phyloP scores from a whole-genome alignment of 2,329 filamentous ascomycete genomes.

The Paraphaeosphaeria sporulosa region DNA sequence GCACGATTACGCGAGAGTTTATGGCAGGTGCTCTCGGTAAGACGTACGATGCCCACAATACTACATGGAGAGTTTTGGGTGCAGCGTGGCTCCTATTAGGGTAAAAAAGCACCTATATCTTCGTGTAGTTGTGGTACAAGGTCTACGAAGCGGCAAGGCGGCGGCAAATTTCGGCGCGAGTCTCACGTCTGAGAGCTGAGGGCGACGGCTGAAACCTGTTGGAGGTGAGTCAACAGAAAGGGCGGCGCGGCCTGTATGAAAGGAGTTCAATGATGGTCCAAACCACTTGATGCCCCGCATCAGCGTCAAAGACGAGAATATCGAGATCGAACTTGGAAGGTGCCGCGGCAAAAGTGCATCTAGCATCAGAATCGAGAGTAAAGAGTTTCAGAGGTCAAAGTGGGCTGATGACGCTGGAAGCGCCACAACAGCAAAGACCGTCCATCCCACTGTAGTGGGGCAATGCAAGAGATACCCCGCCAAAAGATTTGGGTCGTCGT shows the following conservation, averaged over 20 bases:
- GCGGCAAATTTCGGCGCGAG: slow-evolving; percentile 3
- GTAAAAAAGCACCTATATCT: no score
- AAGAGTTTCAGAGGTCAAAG: not conserved
- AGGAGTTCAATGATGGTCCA: not conserved
- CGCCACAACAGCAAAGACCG: slow-evolving; percentile 12
- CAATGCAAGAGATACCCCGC: slow-evolving; percentile 7
- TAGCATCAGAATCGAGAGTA: not conserved
- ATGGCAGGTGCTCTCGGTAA: not conserved
- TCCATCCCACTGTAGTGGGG: slow-evolving; percentile 11
- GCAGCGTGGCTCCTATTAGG: no score
- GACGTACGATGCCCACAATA: no score
- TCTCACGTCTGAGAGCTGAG: no score
- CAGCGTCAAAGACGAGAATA: not conserved
- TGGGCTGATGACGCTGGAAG: slow-evolving; percentile 5
- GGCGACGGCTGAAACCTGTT: not conserved
- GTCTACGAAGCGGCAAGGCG: not conserved
- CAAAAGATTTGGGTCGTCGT: slow-evolving; percentile 5
- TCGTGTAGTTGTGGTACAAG: not conserved
- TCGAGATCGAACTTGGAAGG: not conserved
- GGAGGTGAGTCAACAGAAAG: slow-evolving; percentile 1
- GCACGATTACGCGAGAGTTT: no score
- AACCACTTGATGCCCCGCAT: not conserved
- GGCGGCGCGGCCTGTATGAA: not conserved
- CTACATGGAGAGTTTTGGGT: no score
- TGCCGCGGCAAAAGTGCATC: not conserved